These are phyloP conservation scores for Cymbidium sinense DNA, from an alignment of 106 monocot species.

Conservation along the genomic window DNA sequence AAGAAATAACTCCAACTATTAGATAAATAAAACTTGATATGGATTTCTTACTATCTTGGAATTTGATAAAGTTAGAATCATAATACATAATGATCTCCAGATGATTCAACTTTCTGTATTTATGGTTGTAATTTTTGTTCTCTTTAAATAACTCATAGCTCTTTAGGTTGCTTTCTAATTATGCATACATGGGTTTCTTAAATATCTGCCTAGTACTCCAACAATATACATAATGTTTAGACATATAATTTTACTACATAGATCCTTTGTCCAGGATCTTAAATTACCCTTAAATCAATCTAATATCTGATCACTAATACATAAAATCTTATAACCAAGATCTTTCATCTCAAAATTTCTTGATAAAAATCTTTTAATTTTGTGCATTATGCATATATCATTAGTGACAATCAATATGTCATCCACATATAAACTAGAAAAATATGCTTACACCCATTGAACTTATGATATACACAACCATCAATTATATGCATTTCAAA, in stretches of 20 bases:
- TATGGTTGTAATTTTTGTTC: slow-evolving; percentile 3
- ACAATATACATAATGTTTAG: background rate
- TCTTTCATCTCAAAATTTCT: background rate
- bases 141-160: background rate
- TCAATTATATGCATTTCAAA: background rate
- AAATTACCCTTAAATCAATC: background rate
- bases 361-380: background rate
- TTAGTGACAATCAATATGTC: background rate
- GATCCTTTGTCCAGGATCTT: background rate
- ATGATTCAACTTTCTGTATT: background rate
- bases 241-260: background rate
- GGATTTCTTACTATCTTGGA: background rate
- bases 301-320: background rate
- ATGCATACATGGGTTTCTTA: background rate
- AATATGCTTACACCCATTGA: background rate
- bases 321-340: background rate
- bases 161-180: background rate
- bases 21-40: background rate
- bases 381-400: background rate
- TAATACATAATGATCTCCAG: background rate
- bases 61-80: background rate
- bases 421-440: background rate
- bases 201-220: background rate
- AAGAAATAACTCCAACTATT: background rate
- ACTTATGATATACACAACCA: background rate